These are phyloP conservation scores for Biscogniauxia marginata DNA, from an alignment of 2,329 filamentous ascomycete species.

Conservation along the genomic window DNA sequence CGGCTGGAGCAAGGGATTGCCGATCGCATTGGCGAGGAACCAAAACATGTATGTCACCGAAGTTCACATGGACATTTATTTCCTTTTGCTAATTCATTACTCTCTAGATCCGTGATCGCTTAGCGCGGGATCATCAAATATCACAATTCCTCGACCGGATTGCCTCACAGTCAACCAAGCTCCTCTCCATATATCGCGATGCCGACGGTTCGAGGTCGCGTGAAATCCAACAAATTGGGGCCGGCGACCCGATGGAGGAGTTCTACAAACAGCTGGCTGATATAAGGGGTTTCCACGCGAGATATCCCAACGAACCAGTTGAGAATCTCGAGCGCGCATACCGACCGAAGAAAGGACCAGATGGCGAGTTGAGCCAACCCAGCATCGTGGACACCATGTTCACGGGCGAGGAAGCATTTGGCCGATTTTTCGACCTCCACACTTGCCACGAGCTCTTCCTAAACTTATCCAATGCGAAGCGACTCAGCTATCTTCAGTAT, in stretches of 20 bases:
- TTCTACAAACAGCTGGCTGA: slow-evolving; percentile 84
- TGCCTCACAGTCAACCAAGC: slow-evolving; percentile 76
- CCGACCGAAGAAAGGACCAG: slow-evolving; percentile 63
- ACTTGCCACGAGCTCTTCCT: slow-evolving; percentile 82
- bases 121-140: slow-evolving; percentile 91
- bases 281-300: slow-evolving; percentile 83
- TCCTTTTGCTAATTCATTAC: slow-evolving; percentile 21
- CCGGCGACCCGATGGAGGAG: slow-evolving; percentile 82
- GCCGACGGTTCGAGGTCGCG: slow-evolving; percentile 66
- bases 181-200: slow-evolving; percentile 84
- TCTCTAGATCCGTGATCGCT: slow-evolving; percentile 75
- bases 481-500: slow-evolving; percentile 88
- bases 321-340: slow-evolving; percentile 95
- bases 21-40: slow-evolving; percentile 85
- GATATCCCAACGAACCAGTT: slow-evolving; percentile 90
- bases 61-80: background rate
- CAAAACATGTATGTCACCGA: slow-evolving; percentile 67
- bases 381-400: slow-evolving; percentile 87
- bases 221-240: slow-evolving; percentile 81
- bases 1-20: slow-evolving; percentile 91
- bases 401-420: slow-evolving; percentile 91
- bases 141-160: slow-evolving; percentile 83
- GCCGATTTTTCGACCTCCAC: slow-evolving; percentile 88
- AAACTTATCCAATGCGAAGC: slow-evolving; percentile 83
- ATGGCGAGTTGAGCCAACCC: slow-evolving; percentile 61